These are phyloP conservation scores for Lentinus tigrinus DNA, from an alignment of 768 basidiomycete genomes.

Conservation along the genomic window DNA sequence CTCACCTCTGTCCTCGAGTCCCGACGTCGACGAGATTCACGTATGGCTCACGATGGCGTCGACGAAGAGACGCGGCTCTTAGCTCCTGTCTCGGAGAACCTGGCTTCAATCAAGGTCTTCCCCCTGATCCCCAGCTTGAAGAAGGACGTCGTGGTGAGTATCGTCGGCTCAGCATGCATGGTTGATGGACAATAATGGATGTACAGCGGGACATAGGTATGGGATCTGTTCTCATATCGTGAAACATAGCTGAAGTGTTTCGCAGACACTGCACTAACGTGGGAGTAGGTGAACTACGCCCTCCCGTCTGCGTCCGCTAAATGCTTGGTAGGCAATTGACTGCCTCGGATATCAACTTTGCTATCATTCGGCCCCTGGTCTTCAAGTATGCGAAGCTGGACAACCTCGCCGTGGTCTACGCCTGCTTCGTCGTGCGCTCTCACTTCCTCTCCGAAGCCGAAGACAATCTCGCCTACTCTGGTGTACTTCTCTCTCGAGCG, in stretches of 20 bases:
- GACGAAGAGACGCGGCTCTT: constrained; percentile 36
- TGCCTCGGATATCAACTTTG: constrained; percentile 80
- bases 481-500: constrained; percentile 69
- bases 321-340: constrained; percentile 60
- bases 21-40: no score
- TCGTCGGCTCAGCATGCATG: not conserved
- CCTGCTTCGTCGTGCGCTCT: constrained; percentile 72
- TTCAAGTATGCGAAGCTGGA: constrained; percentile 74
- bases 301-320: not conserved
- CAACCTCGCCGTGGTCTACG: constrained; percentile 75
- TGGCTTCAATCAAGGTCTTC: constrained; percentile 71
- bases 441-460: constrained; percentile 74
- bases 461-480: constrained; percentile 73
- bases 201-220: constrained; percentile 30
- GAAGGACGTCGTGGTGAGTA: constrained; percentile 64
- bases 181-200: not conserved
- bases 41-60: not conserved
- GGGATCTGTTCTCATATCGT: not conserved
- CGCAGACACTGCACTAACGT: constrained; percentile 69
- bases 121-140: constrained; percentile 77
- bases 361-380: constrained; percentile 74
- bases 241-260: not conserved
- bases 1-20: no score
- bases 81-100: constrained; percentile 54
- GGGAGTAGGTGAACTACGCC: constrained; percentile 60